These are phyloP conservation scores for Mortierella hygrophila DNA, from an alignment of 192 early-diverging fungal genomes.

Conservation along the genomic window DNA sequence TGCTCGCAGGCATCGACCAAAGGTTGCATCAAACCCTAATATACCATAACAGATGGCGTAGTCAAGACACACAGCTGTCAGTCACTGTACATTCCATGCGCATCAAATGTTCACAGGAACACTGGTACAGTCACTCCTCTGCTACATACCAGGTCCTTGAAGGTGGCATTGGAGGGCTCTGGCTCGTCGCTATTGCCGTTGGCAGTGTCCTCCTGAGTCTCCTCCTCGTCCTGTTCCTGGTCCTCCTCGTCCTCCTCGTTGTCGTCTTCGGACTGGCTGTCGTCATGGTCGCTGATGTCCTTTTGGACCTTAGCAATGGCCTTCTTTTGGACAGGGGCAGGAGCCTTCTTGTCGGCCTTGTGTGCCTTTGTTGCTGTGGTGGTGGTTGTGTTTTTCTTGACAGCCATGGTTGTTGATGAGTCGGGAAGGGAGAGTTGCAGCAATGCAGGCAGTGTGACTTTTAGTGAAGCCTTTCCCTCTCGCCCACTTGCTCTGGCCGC, in stretches of 20 bases:
- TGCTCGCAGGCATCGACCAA: conserved; percentile 91
- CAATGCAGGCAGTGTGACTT: neutral
- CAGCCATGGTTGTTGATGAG: conserved; percentile 20
- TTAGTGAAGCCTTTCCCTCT: neutral
- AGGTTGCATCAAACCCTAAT: conserved; percentile 86
- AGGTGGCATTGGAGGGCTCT: conserved; percentile 25
- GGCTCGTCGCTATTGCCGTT: neutral
- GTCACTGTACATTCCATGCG: neutral
- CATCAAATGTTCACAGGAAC: neutral
- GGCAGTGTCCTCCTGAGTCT: neutral
- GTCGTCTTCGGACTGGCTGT: conserved; percentile 6
- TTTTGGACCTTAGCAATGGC: conserved; percentile 4
- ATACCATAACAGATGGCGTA: conserved; percentile 10
- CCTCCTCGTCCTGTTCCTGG: neutral
- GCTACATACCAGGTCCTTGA: conserved; percentile 47
- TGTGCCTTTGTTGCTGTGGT: neutral
- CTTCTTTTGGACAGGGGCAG: neutral
- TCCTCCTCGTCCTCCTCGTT: neutral
- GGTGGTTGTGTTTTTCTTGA: conserved; percentile 26
- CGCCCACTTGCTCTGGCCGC: neutral
- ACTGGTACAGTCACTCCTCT: neutral
- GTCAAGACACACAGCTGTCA: neutral
- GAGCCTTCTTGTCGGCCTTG: conserved; percentile 17
- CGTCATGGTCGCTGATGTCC: neutral
- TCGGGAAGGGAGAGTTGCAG: neutral